phyloP scores from a whole-genome alignment of 805 yeast genomes.

The Phaffomyces thermotolerans region DNA sequence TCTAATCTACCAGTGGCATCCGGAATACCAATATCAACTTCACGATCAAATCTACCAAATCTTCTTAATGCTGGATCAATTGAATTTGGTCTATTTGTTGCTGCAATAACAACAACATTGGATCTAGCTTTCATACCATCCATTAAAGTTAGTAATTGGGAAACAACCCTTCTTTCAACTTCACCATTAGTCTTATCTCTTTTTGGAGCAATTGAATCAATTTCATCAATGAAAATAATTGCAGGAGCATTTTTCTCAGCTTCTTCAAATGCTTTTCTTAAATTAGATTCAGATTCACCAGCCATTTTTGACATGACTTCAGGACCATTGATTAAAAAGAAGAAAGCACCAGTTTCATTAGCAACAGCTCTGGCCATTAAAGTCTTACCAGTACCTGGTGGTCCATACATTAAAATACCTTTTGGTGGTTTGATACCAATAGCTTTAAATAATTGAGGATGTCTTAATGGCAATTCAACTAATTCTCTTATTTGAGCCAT shows the following conservation, averaged over 20 bases:
- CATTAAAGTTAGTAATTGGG: slow-evolving; percentile 95
- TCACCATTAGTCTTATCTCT: slow-evolving; percentile 99
- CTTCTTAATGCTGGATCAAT: slow-evolving; percentile 77
- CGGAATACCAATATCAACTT: slow-evolving; percentile 89
- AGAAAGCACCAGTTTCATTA: slow-evolving; percentile 97
- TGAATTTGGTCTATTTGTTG: slow-evolving; percentile 75
- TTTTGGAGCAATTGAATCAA: slow-evolving; percentile 98
- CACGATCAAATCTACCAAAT: slow-evolving; percentile 88
- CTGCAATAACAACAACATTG: slow-evolving; percentile 96
- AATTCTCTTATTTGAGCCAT: slow-evolving; percentile 99
- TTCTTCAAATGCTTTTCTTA: slow-evolving; percentile 97
- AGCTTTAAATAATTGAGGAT: slow-evolving; percentile 94
- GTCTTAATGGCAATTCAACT: slow-evolving; percentile 96
- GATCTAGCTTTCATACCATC: slow-evolving; percentile 99
- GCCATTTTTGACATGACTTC: slow-evolving; percentile 99
- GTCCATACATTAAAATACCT: slow-evolving; percentile 97
- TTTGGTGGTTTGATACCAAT: slow-evolving; percentile 99
- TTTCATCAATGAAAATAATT: slow-evolving; percentile 95
- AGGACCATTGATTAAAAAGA: slow-evolving; percentile 96
- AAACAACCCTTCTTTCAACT: slow-evolving; percentile 98
- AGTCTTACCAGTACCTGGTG: slow-evolving; percentile 99
- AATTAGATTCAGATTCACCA: slow-evolving; percentile 95
- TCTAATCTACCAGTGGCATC: slow-evolving; percentile 98
- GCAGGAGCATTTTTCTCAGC: slow-evolving; percentile 99
- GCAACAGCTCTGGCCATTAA: slow-evolving; percentile 99